Base-by-base conservation (phyloP, 352 stramenopile species). In the Blastocystis sp. region DNA sequence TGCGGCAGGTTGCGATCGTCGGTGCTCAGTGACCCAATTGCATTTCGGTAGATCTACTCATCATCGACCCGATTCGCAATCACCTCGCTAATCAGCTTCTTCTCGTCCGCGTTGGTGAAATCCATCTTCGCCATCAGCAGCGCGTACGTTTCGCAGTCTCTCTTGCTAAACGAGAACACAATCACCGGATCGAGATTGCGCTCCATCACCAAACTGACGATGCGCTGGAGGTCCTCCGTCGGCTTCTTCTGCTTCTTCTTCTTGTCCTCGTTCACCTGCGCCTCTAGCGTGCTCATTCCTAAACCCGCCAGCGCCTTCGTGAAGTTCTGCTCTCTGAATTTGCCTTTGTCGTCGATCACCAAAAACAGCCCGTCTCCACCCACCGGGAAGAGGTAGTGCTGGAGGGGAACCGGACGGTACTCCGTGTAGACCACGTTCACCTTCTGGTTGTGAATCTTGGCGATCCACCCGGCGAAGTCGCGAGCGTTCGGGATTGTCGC, bases 391-490 rank as follows among this genome's bases (percentile, higher is more conserved):
- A 99, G 92, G 89, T 98, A 99, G 92, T 99, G 97, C 92, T 99
- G 96, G 84, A 99, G 90, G 3, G 97, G 97, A 45, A 95, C 97
- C 1, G 97, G 97, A 89, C 96, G 95, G 92, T 99, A 99, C 90
- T 99, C 96, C 60, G 97, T 99, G 92, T 99, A 99, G n/a, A 99
- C 95, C n/a, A 99, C 97, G 92, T 99, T 96, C 92, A 95, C 98
- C 48, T 96, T 95, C 91, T 99, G 96, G 90, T 98, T 95, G 91
- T 99, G 95, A 89, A 98, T 98, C 90, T 98, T 95, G 69, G 93
- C 95, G 89, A 99, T 98, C 97, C 97, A 99, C 88, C 92, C 87
- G 9, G 94, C 94, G 91, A 98, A 98, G 89, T 97, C 93, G 87
- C 94, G 94, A 2, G 95, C 95, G 93, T 99, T 99, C 0, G 96